Conservation (phyloP, 768 basidiomycete genomes). For the Boletellus ananiceps region DNA sequence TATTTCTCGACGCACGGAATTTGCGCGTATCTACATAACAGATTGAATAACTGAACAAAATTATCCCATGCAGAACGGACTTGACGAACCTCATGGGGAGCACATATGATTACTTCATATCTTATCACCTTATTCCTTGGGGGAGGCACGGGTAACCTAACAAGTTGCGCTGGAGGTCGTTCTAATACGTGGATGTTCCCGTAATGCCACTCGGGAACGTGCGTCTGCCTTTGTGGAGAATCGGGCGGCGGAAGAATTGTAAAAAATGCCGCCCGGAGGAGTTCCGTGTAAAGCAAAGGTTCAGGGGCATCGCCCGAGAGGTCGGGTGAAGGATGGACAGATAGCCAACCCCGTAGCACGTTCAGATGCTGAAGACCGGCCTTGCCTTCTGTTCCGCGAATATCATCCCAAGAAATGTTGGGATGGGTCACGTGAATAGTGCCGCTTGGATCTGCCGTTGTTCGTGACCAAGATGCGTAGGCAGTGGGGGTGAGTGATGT, state of each 20-base stretch:
- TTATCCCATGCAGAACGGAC: conserved; percentile 1
- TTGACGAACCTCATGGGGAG: conserved; percentile 68
- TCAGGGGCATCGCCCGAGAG: not conserved
- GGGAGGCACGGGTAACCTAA: conserved; percentile 47
- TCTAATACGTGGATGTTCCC: conserved; percentile 80
- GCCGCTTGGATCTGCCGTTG: conserved; percentile 39
- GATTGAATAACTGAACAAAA: no score
- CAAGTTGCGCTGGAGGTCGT: conserved; percentile 43
- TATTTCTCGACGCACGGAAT: conserved; percentile 26
- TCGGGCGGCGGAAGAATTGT: conserved; percentile 49
- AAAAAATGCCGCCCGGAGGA: conserved; percentile 75
- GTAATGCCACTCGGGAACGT: conserved; percentile 60
- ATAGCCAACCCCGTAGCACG: conserved; percentile 61
- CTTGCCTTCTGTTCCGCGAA: conserved; percentile 82
- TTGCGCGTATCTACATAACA: conserved; percentile 57
- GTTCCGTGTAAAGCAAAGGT: conserved; percentile 53
- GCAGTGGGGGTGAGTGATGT: conserved; percentile 43
- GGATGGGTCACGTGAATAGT: conserved; percentile 60
- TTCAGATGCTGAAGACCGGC: conserved; percentile 81
- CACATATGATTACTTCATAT: conserved; percentile 72
- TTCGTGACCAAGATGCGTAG: conserved; percentile 56
- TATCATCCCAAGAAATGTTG: conserved; percentile 55
- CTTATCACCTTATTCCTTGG: conserved; percentile 37
- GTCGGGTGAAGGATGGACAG: conserved; percentile 45
- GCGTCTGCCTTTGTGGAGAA: conserved; percentile 24